These are phyloP conservation scores for Trichoderma koningiopsis DNA, from an alignment of 2,329 filamentous ascomycete genomes.

Conservation along the genomic window DNA sequence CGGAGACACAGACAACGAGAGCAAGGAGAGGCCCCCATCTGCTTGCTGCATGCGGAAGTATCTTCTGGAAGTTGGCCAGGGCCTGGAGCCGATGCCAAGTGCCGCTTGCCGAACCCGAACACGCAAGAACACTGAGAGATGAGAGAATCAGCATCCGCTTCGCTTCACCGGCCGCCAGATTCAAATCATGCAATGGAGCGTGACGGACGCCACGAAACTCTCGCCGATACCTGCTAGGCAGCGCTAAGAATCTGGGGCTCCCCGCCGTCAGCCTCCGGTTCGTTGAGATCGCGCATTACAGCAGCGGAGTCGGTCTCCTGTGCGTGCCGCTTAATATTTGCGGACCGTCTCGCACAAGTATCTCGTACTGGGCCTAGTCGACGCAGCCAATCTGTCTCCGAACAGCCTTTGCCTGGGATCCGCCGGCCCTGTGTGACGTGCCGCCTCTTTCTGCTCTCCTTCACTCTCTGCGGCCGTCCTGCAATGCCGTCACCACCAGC, in stretches of 20 bases:
- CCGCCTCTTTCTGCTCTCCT: constrained; percentile 2
- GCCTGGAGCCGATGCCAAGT: not conserved
- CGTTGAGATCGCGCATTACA: not conserved
- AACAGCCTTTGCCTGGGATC: not conserved
- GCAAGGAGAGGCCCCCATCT: not conserved
- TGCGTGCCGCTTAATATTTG: not conserved
- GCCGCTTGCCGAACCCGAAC: not conserved
- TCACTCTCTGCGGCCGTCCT: constrained; percentile 4
- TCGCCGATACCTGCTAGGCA: not conserved
- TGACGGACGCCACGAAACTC: not conserved
- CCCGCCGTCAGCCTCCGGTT: not conserved
- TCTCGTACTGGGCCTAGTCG: not conserved
- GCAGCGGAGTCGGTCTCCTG: not conserved
- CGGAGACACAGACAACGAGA: not conserved
- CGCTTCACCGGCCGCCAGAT: not conserved
- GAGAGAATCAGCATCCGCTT: not conserved
- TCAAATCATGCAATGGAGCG: not conserved
- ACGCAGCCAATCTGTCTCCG: not conserved
- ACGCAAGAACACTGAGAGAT: not conserved
- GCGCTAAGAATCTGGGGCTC: constrained; percentile 13
- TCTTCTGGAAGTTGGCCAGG: not conserved
- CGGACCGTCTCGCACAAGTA: not conserved
- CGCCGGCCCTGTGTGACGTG: not conserved
- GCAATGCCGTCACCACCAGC: constrained; percentile 30
- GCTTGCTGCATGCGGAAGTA: not conserved